Evolutionary conservation across 768 basidiomycete species (phyloP), one percentile per base, ranked within the genome.

Genomic region (Boletus sp.): DNA sequence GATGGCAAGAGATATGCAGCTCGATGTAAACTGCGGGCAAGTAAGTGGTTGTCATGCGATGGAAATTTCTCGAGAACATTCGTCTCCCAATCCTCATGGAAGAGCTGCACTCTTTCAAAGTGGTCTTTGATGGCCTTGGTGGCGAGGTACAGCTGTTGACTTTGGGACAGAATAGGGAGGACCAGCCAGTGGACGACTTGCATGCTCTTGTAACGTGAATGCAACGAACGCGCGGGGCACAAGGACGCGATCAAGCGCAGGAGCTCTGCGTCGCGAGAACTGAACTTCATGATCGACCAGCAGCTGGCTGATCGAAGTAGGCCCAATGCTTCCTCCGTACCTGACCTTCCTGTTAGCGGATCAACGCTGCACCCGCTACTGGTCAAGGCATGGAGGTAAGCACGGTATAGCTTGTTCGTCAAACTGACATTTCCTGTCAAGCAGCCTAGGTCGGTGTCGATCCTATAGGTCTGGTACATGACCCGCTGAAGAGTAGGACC

Each of bases 321-420:
- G 19, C 65, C 56, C 6, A 79, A 59, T 0, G 79, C 79, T 43
- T 79, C 71, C 34, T 77, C 72, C 3, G 72, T 72, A 13, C 80
- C 81, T 0, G 73, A 75, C n/a, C 72, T 72, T 15, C 59, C 56
- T 0, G 74, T 77, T 25, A 81, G 66, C 0, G 78, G 77, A 57
- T 81, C 80, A 2, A 66, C 62, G 9, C 75, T 63, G 33, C 69
- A 70, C 25, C 74, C 49, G 13, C 73, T 32, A 11, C 27, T 37
- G 15, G 73, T 79, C 15, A 77, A 50, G 9, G 77, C 75, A 39
- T 82, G 80, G 7, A 82, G 63, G 50, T 78, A 76, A 2, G 73
- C 67, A 45, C 63, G 66, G 51, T 69, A 77, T 11, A 79, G 62
- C 38, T 57, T 61, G 39, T 57, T 66, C 1, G 54, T 58, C 37